A percentile compares a stretch with the other conserved stretches of the same genome.
phyloP scores from a whole-genome alignment of 495 filamentous ascomycete genomes.

The Hypoxylon lienhwacheense region DNA sequence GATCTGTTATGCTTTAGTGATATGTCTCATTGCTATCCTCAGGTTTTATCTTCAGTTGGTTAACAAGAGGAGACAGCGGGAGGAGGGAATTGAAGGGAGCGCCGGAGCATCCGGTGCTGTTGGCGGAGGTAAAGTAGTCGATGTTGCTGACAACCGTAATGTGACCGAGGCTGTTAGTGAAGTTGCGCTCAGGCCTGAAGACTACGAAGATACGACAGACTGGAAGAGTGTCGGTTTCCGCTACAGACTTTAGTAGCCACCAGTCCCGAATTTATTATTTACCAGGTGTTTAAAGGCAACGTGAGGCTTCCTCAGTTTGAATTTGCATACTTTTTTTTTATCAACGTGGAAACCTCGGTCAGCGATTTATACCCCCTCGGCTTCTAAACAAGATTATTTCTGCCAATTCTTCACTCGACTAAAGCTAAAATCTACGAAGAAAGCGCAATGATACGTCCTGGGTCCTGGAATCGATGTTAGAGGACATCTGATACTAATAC shows the following conservation, averaged over 20 bases:
- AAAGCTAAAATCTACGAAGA: too few relatives aligned
- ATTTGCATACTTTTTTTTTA: too few relatives aligned
- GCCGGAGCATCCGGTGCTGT: conserved; percentile 47
- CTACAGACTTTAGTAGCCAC: conserved; percentile 44
- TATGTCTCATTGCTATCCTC: conserved; percentile 44
- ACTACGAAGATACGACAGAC: conserved; percentile 57
- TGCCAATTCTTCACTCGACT: too few relatives aligned
- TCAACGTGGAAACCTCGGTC: too few relatives aligned
- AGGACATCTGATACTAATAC: too few relatives aligned
- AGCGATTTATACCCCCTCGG: too few relatives aligned
- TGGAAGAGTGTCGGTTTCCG: conserved; percentile 57
- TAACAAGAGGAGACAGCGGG: conserved; percentile 44
- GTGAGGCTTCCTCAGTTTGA: too few relatives aligned
- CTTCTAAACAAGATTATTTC: too few relatives aligned
- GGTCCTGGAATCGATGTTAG: too few relatives aligned
- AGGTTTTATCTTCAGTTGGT: conserved; percentile 46
- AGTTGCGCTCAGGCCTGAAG: conserved; percentile 47
- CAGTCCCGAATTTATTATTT: background rate
- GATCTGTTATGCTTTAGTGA: conserved; percentile 54
- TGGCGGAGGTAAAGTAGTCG: conserved; percentile 47
- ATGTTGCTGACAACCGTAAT: conserved; percentile 37
- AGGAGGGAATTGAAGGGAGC: conserved; percentile 48
- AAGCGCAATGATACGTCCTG: too few relatives aligned
- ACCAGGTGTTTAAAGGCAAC: too few relatives aligned
- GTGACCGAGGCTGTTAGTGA: conserved; percentile 36